Conservation (phyloP, 257 asterid genomes). For the Jaltomata sinuosa region DNA sequence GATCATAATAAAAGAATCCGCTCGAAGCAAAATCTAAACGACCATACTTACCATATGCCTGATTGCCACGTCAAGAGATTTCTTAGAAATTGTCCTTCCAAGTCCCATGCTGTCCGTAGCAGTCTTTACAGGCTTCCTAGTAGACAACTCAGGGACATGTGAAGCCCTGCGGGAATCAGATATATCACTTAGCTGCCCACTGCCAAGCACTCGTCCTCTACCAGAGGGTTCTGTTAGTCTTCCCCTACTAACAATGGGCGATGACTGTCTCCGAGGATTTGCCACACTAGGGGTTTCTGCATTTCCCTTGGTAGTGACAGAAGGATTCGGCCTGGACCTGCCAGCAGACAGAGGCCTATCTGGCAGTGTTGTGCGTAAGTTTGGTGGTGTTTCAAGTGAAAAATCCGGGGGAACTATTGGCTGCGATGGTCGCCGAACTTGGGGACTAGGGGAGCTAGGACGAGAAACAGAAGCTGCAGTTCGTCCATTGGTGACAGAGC, state of each 20-base stretch:
- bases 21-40: background rate
- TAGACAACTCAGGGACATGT: slow-evolving; percentile 38
- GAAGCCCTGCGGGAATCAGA: slow-evolving; percentile 42
- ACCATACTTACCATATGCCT: slow-evolving; percentile 68
- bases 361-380: slow-evolving; percentile 83
- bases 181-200: slow-evolving; percentile 41
- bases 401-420: slow-evolving; percentile 76
- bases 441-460: slow-evolving; percentile 91
- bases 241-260: slow-evolving; percentile 76
- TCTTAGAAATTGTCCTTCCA: slow-evolving; percentile 87
- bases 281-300: slow-evolving; percentile 35
- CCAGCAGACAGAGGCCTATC: slow-evolving; percentile 95
- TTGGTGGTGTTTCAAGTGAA: slow-evolving; percentile 89
- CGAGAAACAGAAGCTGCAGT: slow-evolving; percentile 59
- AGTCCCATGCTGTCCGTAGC: slow-evolving; percentile 70
- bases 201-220: slow-evolving; percentile 50
- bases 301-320: slow-evolving; percentile 46
- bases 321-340: slow-evolving; percentile 76
- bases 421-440: slow-evolving; percentile 60
- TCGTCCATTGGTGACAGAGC: slow-evolving; percentile 50
- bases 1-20: background rate
- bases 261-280: slow-evolving; percentile 53
- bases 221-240: slow-evolving; percentile 62
- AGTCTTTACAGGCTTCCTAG: slow-evolving; percentile 63
- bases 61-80: slow-evolving; percentile 88